Evolutionary conservation across 768 basidiomycete genomes (phyloP).

Genomic region (Cantharellus anzutake): DNA sequence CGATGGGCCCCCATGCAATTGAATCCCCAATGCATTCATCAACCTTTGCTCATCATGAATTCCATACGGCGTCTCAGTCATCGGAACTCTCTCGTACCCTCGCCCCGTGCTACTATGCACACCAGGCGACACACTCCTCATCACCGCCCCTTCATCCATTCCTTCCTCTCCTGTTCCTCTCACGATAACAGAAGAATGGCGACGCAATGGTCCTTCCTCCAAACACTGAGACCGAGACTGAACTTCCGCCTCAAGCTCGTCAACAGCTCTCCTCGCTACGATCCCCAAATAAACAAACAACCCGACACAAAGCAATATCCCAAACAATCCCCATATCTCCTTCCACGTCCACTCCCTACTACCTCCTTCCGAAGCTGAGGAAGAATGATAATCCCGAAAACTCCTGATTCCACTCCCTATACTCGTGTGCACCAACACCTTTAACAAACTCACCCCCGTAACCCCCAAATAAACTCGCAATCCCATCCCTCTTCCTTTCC

Average conservation of each 20-base stretch:
- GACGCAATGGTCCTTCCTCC: too few species aligned
- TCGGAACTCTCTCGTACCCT: too few species aligned
- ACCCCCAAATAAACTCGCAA: slow-evolving; percentile 60
- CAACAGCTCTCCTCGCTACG: slow-evolving; percentile 51
- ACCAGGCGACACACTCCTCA: too few species aligned
- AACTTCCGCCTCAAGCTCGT: slow-evolving; percentile 18
- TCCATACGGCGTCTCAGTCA: too few species aligned
- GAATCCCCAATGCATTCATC: too few species aligned
- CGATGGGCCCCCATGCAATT: too few species aligned
- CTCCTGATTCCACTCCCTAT: slow-evolving; percentile 72
- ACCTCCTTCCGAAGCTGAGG: slow-evolving; percentile 7
- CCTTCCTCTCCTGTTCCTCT: too few species aligned
- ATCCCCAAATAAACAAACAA: slow-evolving; percentile 65
- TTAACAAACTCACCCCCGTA: slow-evolving; percentile 72
- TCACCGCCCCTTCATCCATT: too few species aligned
- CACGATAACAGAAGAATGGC: too few species aligned
- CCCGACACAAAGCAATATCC: slow-evolving; percentile 49
- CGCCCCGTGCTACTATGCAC: too few species aligned
- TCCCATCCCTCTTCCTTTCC: slow-evolving; percentile 22
- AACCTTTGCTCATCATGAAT: too few species aligned
- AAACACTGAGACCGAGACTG: too few species aligned
- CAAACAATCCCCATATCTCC: slow-evolving; percentile 42
- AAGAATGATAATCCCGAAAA: slow-evolving; percentile 46
- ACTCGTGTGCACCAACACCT: slow-evolving; percentile 79
- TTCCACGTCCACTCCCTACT: slow-evolving; percentile 23